Percentiles rank a stretch among this genome's conserved stretches.
phyloP scores from a whole-genome alignment of 2,329 filamentous ascomycete genomes.

The Knoxdaviesia proteae region DNA sequence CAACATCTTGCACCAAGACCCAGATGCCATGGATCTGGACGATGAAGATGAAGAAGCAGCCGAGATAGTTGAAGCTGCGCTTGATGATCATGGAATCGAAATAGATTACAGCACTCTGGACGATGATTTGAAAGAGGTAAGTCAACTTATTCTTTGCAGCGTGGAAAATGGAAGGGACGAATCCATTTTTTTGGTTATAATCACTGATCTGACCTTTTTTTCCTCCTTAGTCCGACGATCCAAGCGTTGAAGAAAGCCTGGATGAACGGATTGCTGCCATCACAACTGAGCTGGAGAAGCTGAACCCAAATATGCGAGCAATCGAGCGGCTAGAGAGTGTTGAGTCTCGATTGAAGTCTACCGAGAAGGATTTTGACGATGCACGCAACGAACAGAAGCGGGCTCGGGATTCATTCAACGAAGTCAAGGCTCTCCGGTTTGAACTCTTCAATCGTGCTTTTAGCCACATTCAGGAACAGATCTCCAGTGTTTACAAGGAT shows the following conservation, averaged over 20 bases:
- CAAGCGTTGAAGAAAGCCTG: slow-evolving; percentile 52
- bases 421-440: slow-evolving; percentile 61
- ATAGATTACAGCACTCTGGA: slow-evolving; percentile 69
- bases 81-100: slow-evolving; percentile 81
- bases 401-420: slow-evolving; percentile 66
- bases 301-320: slow-evolving; percentile 91
- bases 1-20: slow-evolving; percentile 46
- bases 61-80: slow-evolving; percentile 37
- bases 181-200: not conserved
- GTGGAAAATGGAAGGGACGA: not conserved
- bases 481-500: slow-evolving; percentile 83
- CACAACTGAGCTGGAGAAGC: slow-evolving; percentile 66
- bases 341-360: slow-evolving; percentile 60
- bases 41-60: slow-evolving; percentile 36
- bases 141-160: slow-evolving; percentile 10
- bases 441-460: slow-evolving; percentile 94
- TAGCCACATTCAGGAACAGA: slow-evolving; percentile 84
- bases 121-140: slow-evolving; percentile 60
- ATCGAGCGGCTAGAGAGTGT: slow-evolving; percentile 79
- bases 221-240: slow-evolving; percentile 36
- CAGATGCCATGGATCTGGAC: slow-evolving; percentile 85
- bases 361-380: slow-evolving; percentile 76
- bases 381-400: slow-evolving; percentile 53
- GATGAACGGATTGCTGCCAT: slow-evolving; percentile 59
- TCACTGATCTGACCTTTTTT: not conserved